Base-by-base conservation (phyloP, 495 filamentous ascomycete species). In the Halenospora varia region DNA sequence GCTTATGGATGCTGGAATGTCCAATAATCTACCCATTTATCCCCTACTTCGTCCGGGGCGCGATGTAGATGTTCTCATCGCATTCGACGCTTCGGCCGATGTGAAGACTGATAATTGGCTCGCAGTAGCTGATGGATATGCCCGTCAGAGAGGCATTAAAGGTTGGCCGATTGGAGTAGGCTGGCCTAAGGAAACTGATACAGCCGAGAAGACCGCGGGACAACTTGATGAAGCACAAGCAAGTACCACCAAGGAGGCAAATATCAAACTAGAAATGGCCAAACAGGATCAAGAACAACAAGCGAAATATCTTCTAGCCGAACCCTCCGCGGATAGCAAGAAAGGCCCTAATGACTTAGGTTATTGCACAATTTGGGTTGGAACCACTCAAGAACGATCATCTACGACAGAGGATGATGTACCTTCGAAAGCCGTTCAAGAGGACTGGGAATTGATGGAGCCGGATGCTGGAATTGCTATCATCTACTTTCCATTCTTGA, bases 1-100 rank as follows among this genome's bases (percentile, higher is more conserved):
- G 62, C 82, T 97, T 3, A 96, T 96, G 88, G 94, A 98, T 72
- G 90, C 94, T 4, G 94, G 94, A 11, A 98, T 98, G 92, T 91
- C 87, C 51, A 97, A 97, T 68, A 98, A 98, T 63, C 78, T 98
- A 2, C 93, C 94, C 3, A 89, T 96, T 24, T 98, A 98, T 69
- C 94, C 94, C 0, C 79, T 97, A 4, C 84, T 98, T 22, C 82
- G 94, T 18, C 90, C 88, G 0, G 92, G 90, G 2, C 79, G 94
- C 24, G 83, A 94, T 61, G 84, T 97, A 17, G 94, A 98, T 63
- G 80, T 98, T 41, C 75, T 98, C n/a, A 81, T 98, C 20, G 88
- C 89, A 17, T 95, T 96, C 62, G 90, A 96, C 68, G 88, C 88
- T 1, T 89, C 85, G 4, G 88, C 90, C 26, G 89, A 95, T 56